Conservation (phyloP, 2,329 filamentous ascomycete species). For the Emmonsiellopsis sp. region DNA sequence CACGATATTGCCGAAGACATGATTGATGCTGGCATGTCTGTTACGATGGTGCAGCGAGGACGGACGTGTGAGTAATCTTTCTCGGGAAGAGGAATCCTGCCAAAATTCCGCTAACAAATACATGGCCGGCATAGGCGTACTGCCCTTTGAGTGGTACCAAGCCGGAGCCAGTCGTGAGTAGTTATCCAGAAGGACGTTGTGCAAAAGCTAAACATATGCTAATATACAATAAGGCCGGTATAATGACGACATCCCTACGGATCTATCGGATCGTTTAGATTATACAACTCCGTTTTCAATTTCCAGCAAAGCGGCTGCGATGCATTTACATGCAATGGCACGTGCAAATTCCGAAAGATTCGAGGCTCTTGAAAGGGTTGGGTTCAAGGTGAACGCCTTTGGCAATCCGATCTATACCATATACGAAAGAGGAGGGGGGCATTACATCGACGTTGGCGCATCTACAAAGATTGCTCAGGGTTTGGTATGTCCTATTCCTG, state of each 20-base stretch:
- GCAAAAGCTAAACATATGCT: not conserved
- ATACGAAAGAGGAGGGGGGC: conserved; percentile 36
- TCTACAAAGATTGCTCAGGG: conserved; percentile 35
- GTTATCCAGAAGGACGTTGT: not conserved
- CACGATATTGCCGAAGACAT: conserved; percentile 44
- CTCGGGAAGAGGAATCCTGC: no score
- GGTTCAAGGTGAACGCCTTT: conserved; percentile 35
- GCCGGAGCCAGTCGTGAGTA: conserved; percentile 10
- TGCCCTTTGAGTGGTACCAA: conserved; percentile 14
- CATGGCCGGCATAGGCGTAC: conserved; percentile 7
- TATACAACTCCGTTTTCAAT: conserved; percentile 18
- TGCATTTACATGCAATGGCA: conserved; percentile 23
- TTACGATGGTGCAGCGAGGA: conserved; percentile 41
- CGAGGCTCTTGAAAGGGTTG: conserved; percentile 32
- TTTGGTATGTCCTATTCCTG: conserved; percentile 8
- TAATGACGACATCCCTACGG: conserved; percentile 13
- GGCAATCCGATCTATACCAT: conserved; percentile 30
- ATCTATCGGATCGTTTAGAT: conserved; percentile 12
- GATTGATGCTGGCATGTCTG: conserved; percentile 31
- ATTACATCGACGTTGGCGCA: conserved; percentile 41
- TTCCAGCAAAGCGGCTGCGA: conserved; percentile 20
- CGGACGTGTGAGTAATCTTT: conserved; percentile 26
- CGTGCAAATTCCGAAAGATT: conserved; percentile 28
- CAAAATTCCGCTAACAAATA: no score
- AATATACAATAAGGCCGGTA: conserved; percentile 10